Evolutionary conservation across 352 stramenopile genomes (phyloP), one percentile per base, ranked within the genome.

Genomic region (Pythium chondricola): DNA sequence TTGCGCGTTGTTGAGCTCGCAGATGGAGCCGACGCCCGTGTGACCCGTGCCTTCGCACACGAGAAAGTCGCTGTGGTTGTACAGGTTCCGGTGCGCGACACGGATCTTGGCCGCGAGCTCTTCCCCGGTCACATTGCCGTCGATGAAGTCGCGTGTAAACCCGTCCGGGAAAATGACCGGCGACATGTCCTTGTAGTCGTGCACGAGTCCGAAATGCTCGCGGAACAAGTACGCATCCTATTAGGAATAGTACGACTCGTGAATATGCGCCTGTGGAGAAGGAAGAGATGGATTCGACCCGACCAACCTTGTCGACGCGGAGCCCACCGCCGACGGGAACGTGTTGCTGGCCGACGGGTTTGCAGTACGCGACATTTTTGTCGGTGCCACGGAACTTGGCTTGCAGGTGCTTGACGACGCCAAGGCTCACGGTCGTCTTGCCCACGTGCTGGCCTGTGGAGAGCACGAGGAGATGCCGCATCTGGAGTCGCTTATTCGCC

Each of bases 111-210:
- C 60, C 36, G 88, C 70, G 47, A 94, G 79, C 59, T 93, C 63
- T 31, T 75, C 58, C 21, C 85, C 73, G n/a, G 80, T 95, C 18
- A 96, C 83, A 60, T 98, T 93, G 14, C 95, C 95, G 65, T 98
- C 95, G 47, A 98, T 94, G 57, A 95, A 98, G 46, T 98, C 78
- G 58, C 93, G 90, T 33, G 96, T 99, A 66, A 98, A 99, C 20
- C 95, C 95, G 29, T 85, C 62, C 1, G 95, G 95, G 62, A 99
- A 98, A 65, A 99, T 93, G 22, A 98, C 95, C 25, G 96, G 96
- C 48, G 85, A 97, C 96, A 98, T 98, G 63, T 98, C 71, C 60
- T 85, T 71, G 78, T 98, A 99, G 56, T 97, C 71, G 58, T 98
- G 93, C 61, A 97, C 77, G 27, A 99, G 73, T 20, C 86, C 74